Evolutionary conservation across 768 basidiomycete species (phyloP).

Genomic region (Mrakia gelida): DNA sequence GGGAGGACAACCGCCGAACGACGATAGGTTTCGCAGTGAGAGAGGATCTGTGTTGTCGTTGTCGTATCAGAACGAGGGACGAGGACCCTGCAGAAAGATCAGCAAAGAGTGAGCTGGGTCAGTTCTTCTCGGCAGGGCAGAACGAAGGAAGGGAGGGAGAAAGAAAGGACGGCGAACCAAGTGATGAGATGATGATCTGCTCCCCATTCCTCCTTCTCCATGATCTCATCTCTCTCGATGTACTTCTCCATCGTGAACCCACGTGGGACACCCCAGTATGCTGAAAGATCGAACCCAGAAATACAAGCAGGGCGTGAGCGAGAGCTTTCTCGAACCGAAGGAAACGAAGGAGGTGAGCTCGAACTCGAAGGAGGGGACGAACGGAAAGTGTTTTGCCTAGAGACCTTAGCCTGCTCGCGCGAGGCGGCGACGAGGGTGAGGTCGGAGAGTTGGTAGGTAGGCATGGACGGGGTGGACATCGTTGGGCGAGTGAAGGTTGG

Average conservation of each 20-base stretch:
- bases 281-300: background rate
- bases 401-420: conserved; percentile 8
- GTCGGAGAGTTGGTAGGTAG: conserved; percentile 7
- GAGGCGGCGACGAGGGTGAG: conserved; percentile 20
- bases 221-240: conserved; percentile 12
- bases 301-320: background rate
- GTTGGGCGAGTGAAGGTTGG: background rate
- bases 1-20: conserved; percentile 4
- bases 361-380: background rate
- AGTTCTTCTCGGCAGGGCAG: background rate
- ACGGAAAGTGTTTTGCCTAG: conserved; percentile 24
- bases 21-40: conserved; percentile 26
- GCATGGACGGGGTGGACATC: background rate
- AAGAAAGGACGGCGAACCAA: conserved; percentile 7
- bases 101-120: background rate
- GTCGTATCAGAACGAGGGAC: conserved; percentile 6
- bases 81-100: background rate
- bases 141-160: background rate
- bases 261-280: conserved; percentile 18
- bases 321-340: background rate
- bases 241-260: conserved; percentile 15
- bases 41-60: conserved; percentile 1
- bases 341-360: background rate
- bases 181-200: background rate
- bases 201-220: conserved; percentile 27